Evolutionary conservation across 176 grass and related monocot species (phyloP).

Genomic region (Oryza rufipogon): DNA sequence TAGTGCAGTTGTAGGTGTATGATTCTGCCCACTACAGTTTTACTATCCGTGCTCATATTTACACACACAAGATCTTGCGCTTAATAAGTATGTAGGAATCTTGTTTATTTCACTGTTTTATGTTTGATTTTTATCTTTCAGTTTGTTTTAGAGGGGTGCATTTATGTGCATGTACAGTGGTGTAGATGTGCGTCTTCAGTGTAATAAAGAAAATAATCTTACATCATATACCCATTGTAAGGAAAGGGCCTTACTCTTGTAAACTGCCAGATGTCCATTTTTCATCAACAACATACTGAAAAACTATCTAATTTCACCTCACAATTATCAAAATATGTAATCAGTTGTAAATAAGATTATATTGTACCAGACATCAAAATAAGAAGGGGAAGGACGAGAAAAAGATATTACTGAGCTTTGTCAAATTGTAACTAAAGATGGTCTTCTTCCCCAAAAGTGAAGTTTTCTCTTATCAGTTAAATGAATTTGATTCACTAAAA

Average conservation of each 20-base stretch:
- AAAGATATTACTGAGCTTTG: no score
- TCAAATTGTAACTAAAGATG: no score
- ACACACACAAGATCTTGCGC: no score
- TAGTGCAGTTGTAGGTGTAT: background rate
- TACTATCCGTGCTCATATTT: background rate
- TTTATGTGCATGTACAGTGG: background rate
- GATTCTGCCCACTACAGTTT: background rate
- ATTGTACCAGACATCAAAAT: background rate
- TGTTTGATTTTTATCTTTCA: background rate
- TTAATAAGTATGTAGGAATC: background rate
- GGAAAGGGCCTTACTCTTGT: background rate
- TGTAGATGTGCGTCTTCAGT: background rate
- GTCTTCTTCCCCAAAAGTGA: no score
- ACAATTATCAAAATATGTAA: background rate
- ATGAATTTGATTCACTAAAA: no score
- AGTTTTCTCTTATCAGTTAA: no score
- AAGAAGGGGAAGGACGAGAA: no score
- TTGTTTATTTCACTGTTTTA: background rate
- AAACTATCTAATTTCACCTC: background rate
- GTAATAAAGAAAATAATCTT: background rate
- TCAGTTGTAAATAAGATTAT: background rate
- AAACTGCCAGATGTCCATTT: background rate
- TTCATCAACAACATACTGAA: background rate
- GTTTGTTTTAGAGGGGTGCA: background rate
- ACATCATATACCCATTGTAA: background rate